Percentiles rank a stretch among this genome's conserved stretches.
phyloP scores from a whole-genome alignment of 441 rosid genomes.

The Erysimum cheiri region DNA sequence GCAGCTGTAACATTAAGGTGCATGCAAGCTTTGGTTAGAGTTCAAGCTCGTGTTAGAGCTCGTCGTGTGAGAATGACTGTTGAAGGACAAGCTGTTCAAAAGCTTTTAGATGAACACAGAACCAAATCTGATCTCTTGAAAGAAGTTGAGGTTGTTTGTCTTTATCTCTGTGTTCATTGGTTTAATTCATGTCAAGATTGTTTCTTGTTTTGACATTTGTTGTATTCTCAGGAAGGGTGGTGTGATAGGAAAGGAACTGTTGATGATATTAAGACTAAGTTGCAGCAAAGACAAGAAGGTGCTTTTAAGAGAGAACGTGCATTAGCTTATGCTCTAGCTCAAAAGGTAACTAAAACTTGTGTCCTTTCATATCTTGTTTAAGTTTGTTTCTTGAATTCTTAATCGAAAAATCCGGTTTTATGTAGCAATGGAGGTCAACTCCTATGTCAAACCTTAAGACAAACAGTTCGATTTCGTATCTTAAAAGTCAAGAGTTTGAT shows the following conservation, averaged over 20 bases:
- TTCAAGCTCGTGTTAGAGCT: constrained; percentile 94
- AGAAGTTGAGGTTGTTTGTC: constrained; percentile 72
- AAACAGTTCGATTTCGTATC: constrained; percentile 45
- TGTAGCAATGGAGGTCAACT: constrained; percentile 79
- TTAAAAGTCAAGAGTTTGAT: constrained; percentile 68
- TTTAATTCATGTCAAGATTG: neutral
- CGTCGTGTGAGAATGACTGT: constrained; percentile 84
- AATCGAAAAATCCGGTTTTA: constrained; percentile 5
- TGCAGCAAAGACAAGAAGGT: constrained; percentile 88
- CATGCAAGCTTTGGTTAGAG: constrained; percentile 97
- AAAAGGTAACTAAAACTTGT: constrained; percentile 57
- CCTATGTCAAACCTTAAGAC: constrained; percentile 47
- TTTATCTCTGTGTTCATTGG: neutral
- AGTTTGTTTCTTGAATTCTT: neutral
- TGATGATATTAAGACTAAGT: constrained; percentile 68
- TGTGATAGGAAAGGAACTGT: constrained; percentile 91
- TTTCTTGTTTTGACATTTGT: constrained; percentile 5
- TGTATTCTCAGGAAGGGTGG: constrained; percentile 76
- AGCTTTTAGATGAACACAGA: constrained; percentile 64
- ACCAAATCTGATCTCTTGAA: constrained; percentile 74
- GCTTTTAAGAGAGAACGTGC: constrained; percentile 92
- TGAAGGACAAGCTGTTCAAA: constrained; percentile 88
- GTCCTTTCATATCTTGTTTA: neutral
- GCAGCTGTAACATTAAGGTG: constrained; percentile 93
- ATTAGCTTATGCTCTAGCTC: constrained; percentile 85